A percentile compares a stretch with the other conserved stretches of the same genome.
Evolutionary conservation across 345 rosid species (phyloP).

Genomic region (sweet orange (Citrus sinensis)): DVS_A1.0 CM039164.1:28785001-28785500

Average conservation of each 20-base stretch:
- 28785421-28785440: not conserved
- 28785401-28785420: constrained; percentile 66
- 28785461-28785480: not conserved
- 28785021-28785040: not conserved
- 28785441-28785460: constrained; percentile 6
- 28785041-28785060: not conserved
- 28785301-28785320: constrained; percentile 96
- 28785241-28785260: constrained; percentile 33
- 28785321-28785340: constrained; percentile 90
- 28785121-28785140: not conserved
- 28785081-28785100: not conserved
- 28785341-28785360: constrained; percentile 90
- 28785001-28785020: not conserved
- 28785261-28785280: constrained; percentile 83
- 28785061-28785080: not conserved
- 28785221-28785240: not conserved
- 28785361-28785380: constrained; percentile 88
- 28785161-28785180: not conserved
- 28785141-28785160: not conserved
- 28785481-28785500: not conserved
- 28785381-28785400: constrained; percentile 72
- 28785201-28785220: not conserved
- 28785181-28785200: not conserved
- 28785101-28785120: not conserved
- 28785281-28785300: constrained; percentile 96